A percentile compares a stretch with the other conserved stretches of the same genome.
phyloP scores from a whole-genome alignment of 805 yeast species.

The Ogataea haglerorum region DNA sequence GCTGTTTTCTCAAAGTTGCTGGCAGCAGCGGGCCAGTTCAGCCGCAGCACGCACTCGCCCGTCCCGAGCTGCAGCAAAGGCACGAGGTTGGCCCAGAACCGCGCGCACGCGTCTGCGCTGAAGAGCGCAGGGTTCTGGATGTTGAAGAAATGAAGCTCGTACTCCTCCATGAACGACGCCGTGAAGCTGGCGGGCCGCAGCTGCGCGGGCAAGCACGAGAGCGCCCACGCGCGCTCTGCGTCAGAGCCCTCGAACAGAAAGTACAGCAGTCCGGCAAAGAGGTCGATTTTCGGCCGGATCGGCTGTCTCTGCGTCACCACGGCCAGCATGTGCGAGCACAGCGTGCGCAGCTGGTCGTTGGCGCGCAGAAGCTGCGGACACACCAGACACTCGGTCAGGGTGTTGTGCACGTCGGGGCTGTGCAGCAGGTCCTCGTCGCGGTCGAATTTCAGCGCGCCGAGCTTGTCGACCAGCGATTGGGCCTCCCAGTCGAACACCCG shows the following conservation, averaged over 20 bases:
- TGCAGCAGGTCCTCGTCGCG: conserved; percentile 21
- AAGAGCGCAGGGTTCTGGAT: conserved; percentile 53
- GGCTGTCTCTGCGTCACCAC: conserved; percentile 17
- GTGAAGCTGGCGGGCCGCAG: conserved; percentile 24
- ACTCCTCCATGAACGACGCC: conserved; percentile 51
- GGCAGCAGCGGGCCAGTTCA: conserved; percentile 27
- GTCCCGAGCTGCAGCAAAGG: conserved; percentile 37
- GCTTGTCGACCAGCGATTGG: conserved; percentile 12
- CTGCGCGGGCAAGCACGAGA: conserved; percentile 26
- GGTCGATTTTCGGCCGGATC: conserved; percentile 11
- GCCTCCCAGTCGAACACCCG: conserved; percentile 29
- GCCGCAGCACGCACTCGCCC: conserved; percentile 32
- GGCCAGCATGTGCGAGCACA: conserved; percentile 38
- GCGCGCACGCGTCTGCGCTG: conserved; percentile 37
- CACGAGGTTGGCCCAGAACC: conserved; percentile 46
- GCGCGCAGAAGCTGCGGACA: conserved; percentile 50
- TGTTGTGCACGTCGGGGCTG: conserved; percentile 31
- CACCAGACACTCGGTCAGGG: conserved; percentile 46
- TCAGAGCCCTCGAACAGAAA: conserved; percentile 52
- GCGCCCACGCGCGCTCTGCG: conserved; percentile 48
- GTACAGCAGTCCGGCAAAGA: conserved; percentile 50
- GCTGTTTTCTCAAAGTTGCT: conserved; percentile 20
- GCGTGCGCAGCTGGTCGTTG: conserved; percentile 32
- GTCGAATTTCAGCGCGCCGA: conserved; percentile 17
- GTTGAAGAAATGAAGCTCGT: conserved; percentile 44